phyloP scores from a whole-genome alignment of 352 stramenopile species.

The Phytophthora pinifolia region DNA sequence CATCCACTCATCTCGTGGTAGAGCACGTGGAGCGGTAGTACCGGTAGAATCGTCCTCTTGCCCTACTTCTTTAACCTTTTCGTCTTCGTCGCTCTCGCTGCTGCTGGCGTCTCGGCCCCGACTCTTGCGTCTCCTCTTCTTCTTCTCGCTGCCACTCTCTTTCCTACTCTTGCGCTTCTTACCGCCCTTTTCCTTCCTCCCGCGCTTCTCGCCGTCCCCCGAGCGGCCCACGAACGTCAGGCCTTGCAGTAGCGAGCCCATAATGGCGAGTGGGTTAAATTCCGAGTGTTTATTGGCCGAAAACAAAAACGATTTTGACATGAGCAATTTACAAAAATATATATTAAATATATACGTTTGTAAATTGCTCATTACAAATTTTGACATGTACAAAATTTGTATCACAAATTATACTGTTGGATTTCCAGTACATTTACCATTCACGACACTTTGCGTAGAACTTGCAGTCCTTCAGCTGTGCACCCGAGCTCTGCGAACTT shows the following conservation, averaged over 20 bases:
- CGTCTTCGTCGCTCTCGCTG: constrained; percentile 19
- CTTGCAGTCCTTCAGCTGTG: constrained; percentile 47
- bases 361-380: too few relatives aligned
- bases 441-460: constrained; percentile 61
- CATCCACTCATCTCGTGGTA: constrained; percentile 83
- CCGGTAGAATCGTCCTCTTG: neutral
- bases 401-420: constrained; percentile 7
- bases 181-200: constrained; percentile 32
- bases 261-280: constrained; percentile 16
- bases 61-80: neutral
- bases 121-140: constrained; percentile 35
- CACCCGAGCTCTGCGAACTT: constrained; percentile 49
- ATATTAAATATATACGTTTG: too few relatives aligned
- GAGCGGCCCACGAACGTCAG: constrained; percentile 61
- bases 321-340: neutral
- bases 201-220: constrained; percentile 23
- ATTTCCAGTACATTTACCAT: too few relatives aligned
- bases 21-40: constrained; percentile 24
- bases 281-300: constrained; percentile 20
- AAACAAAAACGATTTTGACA: constrained; percentile 16
- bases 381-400: too few relatives aligned
- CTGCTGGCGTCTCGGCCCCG: constrained; percentile 20
- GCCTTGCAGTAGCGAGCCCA: constrained; percentile 62
- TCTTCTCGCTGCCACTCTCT: constrained; percentile 40
- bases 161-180: constrained; percentile 42